Base-by-base conservation (phyloP, 345 rosid species). In the Eucalyptus marginata region DNA sequence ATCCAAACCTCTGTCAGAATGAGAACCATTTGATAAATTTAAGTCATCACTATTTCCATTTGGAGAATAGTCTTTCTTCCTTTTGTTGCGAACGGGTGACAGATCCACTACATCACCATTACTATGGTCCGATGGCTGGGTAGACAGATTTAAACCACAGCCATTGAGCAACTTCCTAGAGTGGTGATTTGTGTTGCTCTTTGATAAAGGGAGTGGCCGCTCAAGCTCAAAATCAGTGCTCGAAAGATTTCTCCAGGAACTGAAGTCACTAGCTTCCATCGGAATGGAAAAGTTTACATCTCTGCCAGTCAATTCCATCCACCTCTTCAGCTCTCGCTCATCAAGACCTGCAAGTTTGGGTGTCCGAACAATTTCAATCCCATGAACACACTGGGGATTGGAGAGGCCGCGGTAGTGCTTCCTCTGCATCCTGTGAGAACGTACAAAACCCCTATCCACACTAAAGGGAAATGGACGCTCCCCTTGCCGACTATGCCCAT, bases 361-460 rank as follows among this genome's bases (percentile, higher is more conserved):
- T 33, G 95, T 87, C 49, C 62, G 88, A 16, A 93, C 94, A 52
- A 92, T 49, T 76, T 93, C 94, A 47, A 93, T 89, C 4, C 95
- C 95, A 87, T 93, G 95, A 87, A 93, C 90, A n/a, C 95, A 93
- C 87, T 93, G 95, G 50, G 95, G 95, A 83, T 93, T 93, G 27
- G 95, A 93, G 54, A 93, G 94, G 81, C 95, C 95, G 13, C 94
- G 90, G 49, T 93, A 93, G 88, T 93, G 94, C 91, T 93, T 93
- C 91, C 95, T 90, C 93, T 93, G 95, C 95, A 93, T 93, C 92
- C 93, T 91, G 87, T 93, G 95, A 79, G 95, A 93, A 25, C 95
- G 92, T 46, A 92, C 93, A 89, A 93, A 93, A 79, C 95, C 95
- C 91, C 87, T 93, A 31, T 93, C 95, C 71, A 85, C 94, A 49